Base-by-base conservation (phyloP, 116 monocot genomes). In the Iris pallida region DNA sequence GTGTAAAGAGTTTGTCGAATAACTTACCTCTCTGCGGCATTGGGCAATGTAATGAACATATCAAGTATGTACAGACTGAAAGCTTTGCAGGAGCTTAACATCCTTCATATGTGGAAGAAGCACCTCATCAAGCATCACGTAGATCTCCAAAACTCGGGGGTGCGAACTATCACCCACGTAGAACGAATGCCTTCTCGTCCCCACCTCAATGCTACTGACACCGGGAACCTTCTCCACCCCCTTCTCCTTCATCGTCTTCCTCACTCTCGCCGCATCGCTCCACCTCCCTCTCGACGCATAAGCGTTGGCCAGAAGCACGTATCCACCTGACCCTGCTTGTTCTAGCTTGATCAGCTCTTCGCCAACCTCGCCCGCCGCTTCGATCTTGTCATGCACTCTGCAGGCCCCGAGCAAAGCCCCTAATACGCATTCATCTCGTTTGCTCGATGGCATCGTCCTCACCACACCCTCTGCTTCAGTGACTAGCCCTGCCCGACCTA, bases 31-130 rank as follows among this genome's bases (percentile, higher is more conserved):
- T 30, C 30, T 30, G 30, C 30, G 3, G 30, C 30, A 30, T 30
- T 30, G 3, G 30, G 30, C 30, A 30, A 30, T 30, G 30, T 30
- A 30, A 30, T 30, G 30, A 30, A 30, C 30, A 30, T 61, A 7
- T 75, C 61, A 68, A 45, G 5, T 41, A 45, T 6, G 58, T 5
- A 49, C 41, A 49, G 42, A 12, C 8, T 75, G 51, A 59, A 42
- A 20, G 16, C 42, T 11, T 46, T 44, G 59, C 8, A 46, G 55
- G 61, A 8, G 16, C 13, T 10, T 65, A 41, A 52, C 47, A 5
- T 46, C 75, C 72, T 72, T 78, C 78, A 86, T 86, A 15, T 73
- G 81, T 41, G 81, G 81, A 8, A 78, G 54, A 72, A 85, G 78
- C 13, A 42, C 45, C 61, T 76, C 75, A 57, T 78, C 69, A 13